Percentiles rank a stretch among this genome's conserved stretches.
These are phyloP conservation scores for Aphanomyces cochlioides DNA, from an alignment of 352 stramenopile species.

Conservation along the genomic window DNA sequence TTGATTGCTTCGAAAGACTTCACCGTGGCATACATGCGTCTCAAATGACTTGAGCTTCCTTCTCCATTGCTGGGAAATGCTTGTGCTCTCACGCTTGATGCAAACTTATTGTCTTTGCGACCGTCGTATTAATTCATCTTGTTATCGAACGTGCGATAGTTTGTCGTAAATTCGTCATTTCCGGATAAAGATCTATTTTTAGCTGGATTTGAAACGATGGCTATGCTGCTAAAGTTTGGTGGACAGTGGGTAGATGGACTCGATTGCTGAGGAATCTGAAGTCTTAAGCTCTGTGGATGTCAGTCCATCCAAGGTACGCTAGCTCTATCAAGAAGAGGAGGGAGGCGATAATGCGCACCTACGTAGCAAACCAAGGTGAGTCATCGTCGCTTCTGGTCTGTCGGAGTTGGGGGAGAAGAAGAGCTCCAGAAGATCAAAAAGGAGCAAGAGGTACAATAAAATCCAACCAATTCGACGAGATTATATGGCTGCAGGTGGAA, in stretches of 20 bases:
- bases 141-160: too few relatives aligned
- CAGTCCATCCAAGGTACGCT: neutral
- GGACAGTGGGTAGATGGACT: neutral
- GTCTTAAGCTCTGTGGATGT: neutral
- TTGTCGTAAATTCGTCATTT: neutral
- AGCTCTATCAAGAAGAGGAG: neutral
- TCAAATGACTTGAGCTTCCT: too few relatives aligned
- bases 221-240: neutral
- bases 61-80: too few relatives aligned
- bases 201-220: neutral
- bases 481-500: slow-evolving; percentile 33
- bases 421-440: slow-evolving; percentile 25
- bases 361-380: neutral
- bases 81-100: too few relatives aligned
- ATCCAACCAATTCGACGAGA: neutral
- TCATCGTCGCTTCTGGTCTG: slow-evolving; percentile 20
- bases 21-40: too few relatives aligned
- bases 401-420: slow-evolving; percentile 3
- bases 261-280: neutral
- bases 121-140: too few relatives aligned
- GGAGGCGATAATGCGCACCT: neutral
- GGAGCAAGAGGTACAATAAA: slow-evolving; percentile 18
- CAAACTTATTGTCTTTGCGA: too few relatives aligned
- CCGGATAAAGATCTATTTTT: slow-evolving; percentile 8
- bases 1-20: too few relatives aligned